Evolutionary conservation across 2,329 filamentous ascomycete genomes (phyloP).

Genomic region (Fusarium sp.): DNA sequence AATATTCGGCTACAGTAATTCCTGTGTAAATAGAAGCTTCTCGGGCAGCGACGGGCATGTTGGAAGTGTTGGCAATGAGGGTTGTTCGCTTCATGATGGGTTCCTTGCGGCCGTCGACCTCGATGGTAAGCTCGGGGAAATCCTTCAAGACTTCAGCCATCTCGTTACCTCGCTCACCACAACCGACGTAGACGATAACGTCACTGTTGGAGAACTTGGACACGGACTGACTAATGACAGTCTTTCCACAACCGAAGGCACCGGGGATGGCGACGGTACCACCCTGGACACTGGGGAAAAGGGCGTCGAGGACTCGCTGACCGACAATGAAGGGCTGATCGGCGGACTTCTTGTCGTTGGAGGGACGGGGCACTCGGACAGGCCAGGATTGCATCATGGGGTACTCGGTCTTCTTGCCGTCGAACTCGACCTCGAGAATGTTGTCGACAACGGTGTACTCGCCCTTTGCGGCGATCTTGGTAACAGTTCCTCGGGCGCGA

Average conservation of each 20-base stretch:
- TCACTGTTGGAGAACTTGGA: constrained; percentile 99
- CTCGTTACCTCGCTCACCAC: constrained; percentile 94
- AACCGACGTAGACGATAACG: constrained; percentile 96
- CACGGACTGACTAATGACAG: constrained; percentile 97
- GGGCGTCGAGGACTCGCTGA: constrained; percentile 93
- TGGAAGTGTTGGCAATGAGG: constrained; percentile 98
- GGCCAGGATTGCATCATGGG: constrained; percentile 99
- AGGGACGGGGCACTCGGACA: constrained; percentile 92
- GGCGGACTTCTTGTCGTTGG: constrained; percentile 90
- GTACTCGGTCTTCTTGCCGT: constrained; percentile 93
- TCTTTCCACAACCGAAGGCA: constrained; percentile 99
- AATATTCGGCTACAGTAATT: constrained; percentile 95
- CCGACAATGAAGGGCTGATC: constrained; percentile 94
- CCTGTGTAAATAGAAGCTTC: constrained; percentile 99
- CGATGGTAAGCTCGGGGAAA: constrained; percentile 97
- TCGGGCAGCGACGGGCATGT: constrained; percentile 98
- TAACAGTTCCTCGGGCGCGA: constrained; percentile 90
- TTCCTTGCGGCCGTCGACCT: constrained; percentile 92
- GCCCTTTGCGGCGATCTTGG: constrained; percentile 87
- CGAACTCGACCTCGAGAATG: constrained; percentile 95
- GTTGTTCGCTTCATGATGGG: constrained; percentile 99
- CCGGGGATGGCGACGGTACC: constrained; percentile 98
- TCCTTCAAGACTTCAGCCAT: constrained; percentile 99
- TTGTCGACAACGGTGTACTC: constrained; percentile 95
- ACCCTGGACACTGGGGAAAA: constrained; percentile 96